Evolutionary conservation across 2,329 filamentous ascomycete genomes (phyloP).

Genomic region (Aspergillus pseudoviridinutans): DNA sequence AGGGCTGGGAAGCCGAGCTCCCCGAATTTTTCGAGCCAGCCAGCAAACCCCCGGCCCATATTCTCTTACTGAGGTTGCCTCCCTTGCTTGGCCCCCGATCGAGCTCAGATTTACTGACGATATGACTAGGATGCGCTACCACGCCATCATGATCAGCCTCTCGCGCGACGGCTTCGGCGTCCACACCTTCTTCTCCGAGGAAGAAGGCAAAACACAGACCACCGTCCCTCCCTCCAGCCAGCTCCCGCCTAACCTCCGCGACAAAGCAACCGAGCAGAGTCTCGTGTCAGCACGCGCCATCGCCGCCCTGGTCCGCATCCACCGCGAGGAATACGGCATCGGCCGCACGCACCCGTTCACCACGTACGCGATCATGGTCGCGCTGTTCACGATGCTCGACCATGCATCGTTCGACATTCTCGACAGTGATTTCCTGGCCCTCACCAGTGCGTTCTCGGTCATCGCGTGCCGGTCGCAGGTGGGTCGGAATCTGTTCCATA

Average conservation of each 20-base stretch:
- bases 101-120: neutral
- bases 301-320: slow-evolving; percentile 15
- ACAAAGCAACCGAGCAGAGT: slow-evolving; percentile 6
- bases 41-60: slow-evolving; percentile 8
- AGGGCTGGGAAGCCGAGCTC: slow-evolving; percentile 10
- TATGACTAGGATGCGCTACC: slow-evolving; percentile 22
- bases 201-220: neutral
- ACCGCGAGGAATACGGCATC: slow-evolving; percentile 23
- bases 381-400: slow-evolving; percentile 22
- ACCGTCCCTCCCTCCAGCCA: neutral
- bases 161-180: slow-evolving; percentile 17
- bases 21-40: slow-evolving; percentile 2
- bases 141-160: slow-evolving; percentile 23
- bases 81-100: too few species aligned
- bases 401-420: slow-evolving; percentile 17
- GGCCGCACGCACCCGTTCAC: slow-evolving; percentile 23
- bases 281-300: slow-evolving; percentile 20
- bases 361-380: slow-evolving; percentile 24
- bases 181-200: neutral
- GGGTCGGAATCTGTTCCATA: slow-evolving; percentile 20
- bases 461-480: slow-evolving; percentile 22
- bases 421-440: slow-evolving; percentile 21
- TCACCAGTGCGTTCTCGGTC: slow-evolving; percentile 23
- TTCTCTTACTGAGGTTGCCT: slow-evolving; percentile 8
- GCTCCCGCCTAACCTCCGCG: neutral